Evolutionary conservation across 805 yeast species (phyloP), one percentile per base, ranked within the genome.

Genomic region (Priceomyces castillae): DNA sequence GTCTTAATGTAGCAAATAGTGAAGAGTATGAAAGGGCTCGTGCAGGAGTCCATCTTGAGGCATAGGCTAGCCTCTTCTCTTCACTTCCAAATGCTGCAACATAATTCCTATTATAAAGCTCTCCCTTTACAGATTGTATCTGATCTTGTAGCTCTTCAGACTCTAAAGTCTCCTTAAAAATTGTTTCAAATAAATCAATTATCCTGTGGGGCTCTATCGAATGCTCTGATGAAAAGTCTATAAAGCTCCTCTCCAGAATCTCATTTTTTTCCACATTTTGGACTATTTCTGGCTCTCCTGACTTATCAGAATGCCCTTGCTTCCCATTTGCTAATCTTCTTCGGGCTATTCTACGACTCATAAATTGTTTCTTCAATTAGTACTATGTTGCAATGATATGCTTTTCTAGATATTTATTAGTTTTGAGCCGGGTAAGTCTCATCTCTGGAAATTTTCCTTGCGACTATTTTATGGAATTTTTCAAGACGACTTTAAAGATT

Each of bases 41-140:
- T 0, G 94, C 79, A 0, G 96, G 90, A 0, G 94, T 76, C 97
- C 97, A 89, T 51, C 97, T 68, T 16, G 83, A 77, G 15, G 82
- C 86, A 55, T 89, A 89, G 0, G 95, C 96, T 48, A 75, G 76
- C 41, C 95, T 70, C 51, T 84, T 82, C 37, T 69, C 74, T 40
- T 76, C 81, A 40, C 67, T 64, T 43, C 77, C 77, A 59, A 90
- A 89, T 0, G 96, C 96, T 9, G 69, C 65, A 3, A 73, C 44
- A 57, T 87, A 89, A 47, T 88, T 81, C 51, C 96, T 66, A 40
- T 86, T 77, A 59, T 68, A 89, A 15, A 89, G 67, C 44, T 80
- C 78, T 1, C 81, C 73, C 54, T 89, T 89, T 18, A 89, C 95
- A 1, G 54, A 49, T 58, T 90, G 96, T 19, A 89, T 76, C 39